Conservation (phyloP, 768 basidiomycete genomes). For the Asterophora lycoperdoides region DNA sequence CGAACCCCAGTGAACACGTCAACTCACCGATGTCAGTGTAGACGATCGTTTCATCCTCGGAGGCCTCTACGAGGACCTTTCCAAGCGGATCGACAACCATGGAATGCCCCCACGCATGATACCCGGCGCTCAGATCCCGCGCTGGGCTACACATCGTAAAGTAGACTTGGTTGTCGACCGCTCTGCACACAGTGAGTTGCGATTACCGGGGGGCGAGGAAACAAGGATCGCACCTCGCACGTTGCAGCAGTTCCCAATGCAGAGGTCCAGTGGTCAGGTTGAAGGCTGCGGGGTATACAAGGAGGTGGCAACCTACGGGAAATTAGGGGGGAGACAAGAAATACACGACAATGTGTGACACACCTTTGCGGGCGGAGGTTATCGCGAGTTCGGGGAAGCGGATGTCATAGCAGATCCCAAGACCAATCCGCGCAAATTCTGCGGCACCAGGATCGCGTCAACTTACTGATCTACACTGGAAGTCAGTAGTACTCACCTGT, state of each 20-base stretch:
- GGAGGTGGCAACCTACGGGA: slow-evolving; percentile 68
- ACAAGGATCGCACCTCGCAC: slow-evolving; percentile 54
- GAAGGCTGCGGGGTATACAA: slow-evolving; percentile 94
- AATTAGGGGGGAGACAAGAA: neutral
- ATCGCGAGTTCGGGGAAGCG: slow-evolving; percentile 93
- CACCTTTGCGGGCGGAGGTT: slow-evolving; percentile 84
- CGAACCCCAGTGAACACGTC: neutral
- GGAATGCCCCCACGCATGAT: slow-evolving; percentile 93
- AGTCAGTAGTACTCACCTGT: slow-evolving; percentile 50
- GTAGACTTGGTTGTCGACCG: slow-evolving; percentile 96
- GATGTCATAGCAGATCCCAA: slow-evolving; percentile 96
- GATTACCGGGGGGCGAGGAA: no score
- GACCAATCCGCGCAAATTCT: slow-evolving; percentile 97
- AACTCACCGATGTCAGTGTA: slow-evolving; percentile 77
- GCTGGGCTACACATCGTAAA: slow-evolving; percentile 96
- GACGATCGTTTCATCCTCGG: slow-evolving; percentile 73
- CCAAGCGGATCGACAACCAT: slow-evolving; percentile 92
- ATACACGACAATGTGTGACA: slow-evolving; percentile 5
- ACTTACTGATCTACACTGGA: neutral
- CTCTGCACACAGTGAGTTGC: slow-evolving; percentile 42
- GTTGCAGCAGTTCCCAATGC: slow-evolving; percentile 92
- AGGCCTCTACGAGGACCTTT: slow-evolving; percentile 66
- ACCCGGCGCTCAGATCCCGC: slow-evolving; percentile 71
- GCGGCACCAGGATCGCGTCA: neutral
- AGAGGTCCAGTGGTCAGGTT: slow-evolving; percentile 93